phyloP scores from a whole-genome alignment of 345 rosid species.

The Cardamine occulta region DNA sequence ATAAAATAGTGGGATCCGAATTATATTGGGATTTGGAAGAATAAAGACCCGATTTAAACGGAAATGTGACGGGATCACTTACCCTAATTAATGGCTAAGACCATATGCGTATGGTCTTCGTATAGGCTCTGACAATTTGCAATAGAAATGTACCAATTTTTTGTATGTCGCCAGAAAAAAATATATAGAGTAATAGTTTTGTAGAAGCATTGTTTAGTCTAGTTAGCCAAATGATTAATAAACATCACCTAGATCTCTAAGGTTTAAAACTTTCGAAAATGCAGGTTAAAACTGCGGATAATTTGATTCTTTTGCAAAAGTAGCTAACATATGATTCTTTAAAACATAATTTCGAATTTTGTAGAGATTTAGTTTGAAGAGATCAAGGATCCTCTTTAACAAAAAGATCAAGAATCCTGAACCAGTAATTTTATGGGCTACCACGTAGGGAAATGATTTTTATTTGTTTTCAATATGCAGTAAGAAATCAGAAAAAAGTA shows the following conservation, averaged over 20 bases:
- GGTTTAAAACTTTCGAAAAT: no score
- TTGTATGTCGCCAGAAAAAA: no score
- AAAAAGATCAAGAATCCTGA: conserved; percentile 4
- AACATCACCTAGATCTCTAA: neutral
- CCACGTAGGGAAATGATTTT: conserved; percentile 37
- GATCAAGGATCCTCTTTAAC: conserved; percentile 4
- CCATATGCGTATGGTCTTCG: neutral
- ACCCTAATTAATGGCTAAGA: neutral
- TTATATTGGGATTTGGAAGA: neutral
- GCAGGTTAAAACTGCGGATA: no score
- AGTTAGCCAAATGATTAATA: neutral
- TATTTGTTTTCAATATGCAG: conserved; percentile 31
- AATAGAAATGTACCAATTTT: neutral
- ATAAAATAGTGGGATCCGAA: neutral
- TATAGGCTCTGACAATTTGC: neutral
- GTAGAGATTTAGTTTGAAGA: neutral
- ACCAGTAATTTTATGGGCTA: conserved; percentile 20
- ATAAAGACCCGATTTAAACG: neutral
- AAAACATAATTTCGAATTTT: neutral
- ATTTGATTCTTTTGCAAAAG: neutral
- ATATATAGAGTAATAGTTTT: neutral
- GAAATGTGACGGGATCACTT: neutral
- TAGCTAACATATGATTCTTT: neutral
- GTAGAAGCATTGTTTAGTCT: neutral
- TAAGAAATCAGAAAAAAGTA: conserved; percentile 32